These are phyloP conservation scores for Capniomyces stellatus DNA, from an alignment of 371 early-diverging fungal species.

Conservation along the genomic window DNA sequence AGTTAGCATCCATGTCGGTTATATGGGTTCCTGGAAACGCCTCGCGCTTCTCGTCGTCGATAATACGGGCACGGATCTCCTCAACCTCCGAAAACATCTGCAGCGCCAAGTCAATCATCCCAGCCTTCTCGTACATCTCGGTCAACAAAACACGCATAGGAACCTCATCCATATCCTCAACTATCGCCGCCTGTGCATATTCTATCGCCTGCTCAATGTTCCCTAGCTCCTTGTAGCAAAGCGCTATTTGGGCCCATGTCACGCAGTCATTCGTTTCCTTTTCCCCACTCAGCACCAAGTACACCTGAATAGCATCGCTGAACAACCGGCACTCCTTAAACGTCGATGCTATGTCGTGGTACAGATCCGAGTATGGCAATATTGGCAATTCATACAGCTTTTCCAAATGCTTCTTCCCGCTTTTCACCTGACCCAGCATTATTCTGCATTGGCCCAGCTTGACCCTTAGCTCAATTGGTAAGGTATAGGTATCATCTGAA, in stretches of 20 bases:
- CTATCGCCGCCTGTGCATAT: conserved; percentile 28
- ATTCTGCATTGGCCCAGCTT: conserved; percentile 70
- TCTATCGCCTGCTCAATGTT: conserved; percentile 40
- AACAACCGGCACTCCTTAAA: conserved; percentile 21
- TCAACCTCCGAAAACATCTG: conserved; percentile 28
- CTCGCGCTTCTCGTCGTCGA: conserved; percentile 3
- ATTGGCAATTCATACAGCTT: conserved; percentile 33
- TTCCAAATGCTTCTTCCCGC: conserved; percentile 49
- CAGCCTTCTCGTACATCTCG: conserved; percentile 66
- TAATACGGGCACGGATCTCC: too few species aligned
- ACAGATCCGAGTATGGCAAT: conserved; percentile 52
- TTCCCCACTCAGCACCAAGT: conserved; percentile 33
- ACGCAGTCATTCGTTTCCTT: conserved; percentile 30
- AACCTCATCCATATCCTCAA: conserved; percentile 40
- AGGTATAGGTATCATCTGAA: conserved; percentile 16
- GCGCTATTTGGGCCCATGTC: conserved; percentile 37
- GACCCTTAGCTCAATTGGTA: conserved; percentile 68
- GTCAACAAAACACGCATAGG: conserved; percentile 61
- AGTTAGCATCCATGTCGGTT: neutral
- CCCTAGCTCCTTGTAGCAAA: conserved; percentile 49
- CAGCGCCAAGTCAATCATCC: conserved; percentile 49
- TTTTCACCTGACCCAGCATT: conserved; percentile 40
- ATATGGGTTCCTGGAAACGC: neutral
- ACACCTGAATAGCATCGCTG: conserved; percentile 16
- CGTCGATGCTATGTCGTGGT: conserved; percentile 62